These are phyloP conservation scores for Paramecium pentaurelia DNA, from an alignment of 73 alveolate species.

Conservation along the genomic window DNA sequence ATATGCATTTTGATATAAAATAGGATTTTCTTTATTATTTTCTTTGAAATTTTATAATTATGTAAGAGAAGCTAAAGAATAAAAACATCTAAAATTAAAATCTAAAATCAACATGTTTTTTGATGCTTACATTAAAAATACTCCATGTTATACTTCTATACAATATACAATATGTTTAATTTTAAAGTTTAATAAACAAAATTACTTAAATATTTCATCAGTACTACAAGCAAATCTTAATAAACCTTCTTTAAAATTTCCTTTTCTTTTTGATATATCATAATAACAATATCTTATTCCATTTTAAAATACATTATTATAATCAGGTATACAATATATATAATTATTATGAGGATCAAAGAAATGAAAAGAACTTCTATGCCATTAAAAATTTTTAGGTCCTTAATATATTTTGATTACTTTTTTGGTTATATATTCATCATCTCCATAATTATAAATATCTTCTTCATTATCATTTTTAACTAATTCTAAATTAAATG, in stretches of 20 bases:
- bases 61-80: slow-evolving; percentile 50
- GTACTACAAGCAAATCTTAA: slow-evolving; percentile 61
- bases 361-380: slow-evolving; percentile 47
- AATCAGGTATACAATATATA: slow-evolving; percentile 55
- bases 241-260: slow-evolving; percentile 53
- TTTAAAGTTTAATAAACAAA: slow-evolving; percentile 30
- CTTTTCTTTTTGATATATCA: slow-evolving; percentile 12
- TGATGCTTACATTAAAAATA: slow-evolving; percentile 50
- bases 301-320: slow-evolving; percentile 42
- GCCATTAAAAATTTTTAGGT: slow-evolving; percentile 47
- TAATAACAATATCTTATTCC: slow-evolving; percentile 53
- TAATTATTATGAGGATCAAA: slow-evolving; percentile 57
- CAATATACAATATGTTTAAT: slow-evolving; percentile 34
- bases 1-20: slow-evolving; percentile 8
- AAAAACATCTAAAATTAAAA: slow-evolving; percentile 55
- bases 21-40: slow-evolving; percentile 9
- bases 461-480: slow-evolving; percentile 20
- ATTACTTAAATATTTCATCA: slow-evolving; percentile 49
- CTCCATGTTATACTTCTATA: slow-evolving; percentile 60
- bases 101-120: slow-evolving; percentile 54
- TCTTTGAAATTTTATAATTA: slow-evolving; percentile 39
- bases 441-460: neutral
- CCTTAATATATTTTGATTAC: slow-evolving; percentile 37
- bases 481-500: slow-evolving; percentile 24
- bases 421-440: neutral